Conservation (phyloP, 1,139 yeast genomes). For the Saccharomyces pastorianus region DNA sequence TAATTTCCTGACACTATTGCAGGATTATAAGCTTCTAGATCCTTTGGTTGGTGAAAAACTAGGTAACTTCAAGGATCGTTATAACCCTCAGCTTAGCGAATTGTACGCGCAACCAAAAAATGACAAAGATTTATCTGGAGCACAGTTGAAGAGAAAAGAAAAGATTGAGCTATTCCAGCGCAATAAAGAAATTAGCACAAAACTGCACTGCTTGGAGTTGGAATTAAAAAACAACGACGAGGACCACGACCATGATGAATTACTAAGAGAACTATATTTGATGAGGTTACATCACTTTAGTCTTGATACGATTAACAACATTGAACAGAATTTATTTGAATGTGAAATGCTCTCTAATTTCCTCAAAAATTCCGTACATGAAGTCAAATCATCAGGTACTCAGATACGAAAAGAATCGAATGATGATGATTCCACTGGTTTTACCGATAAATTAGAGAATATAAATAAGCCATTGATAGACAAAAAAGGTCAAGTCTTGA, state of each 20-base stretch:
- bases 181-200: constrained; percentile 47
- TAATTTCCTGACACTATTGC: constrained; percentile 39
- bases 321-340: constrained; percentile 25
- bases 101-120: constrained; percentile 23
- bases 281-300: constrained; percentile 49
- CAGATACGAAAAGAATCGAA: constrained; percentile 8
- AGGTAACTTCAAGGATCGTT: constrained; percentile 36
- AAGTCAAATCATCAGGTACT: constrained; percentile 13
- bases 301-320: constrained; percentile 44
- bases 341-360: constrained; percentile 26
- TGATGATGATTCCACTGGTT: constrained; percentile 35
- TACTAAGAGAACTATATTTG: constrained; percentile 44
- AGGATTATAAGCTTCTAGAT: constrained; percentile 39
- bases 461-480: constrained; percentile 41
- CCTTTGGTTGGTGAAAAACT: constrained; percentile 36
- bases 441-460: constrained; percentile 48
- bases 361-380: constrained; percentile 14
- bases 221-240: constrained; percentile 28
- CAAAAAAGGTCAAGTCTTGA: constrained; percentile 64
- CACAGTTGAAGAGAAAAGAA: constrained; percentile 53
- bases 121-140: constrained; percentile 32
- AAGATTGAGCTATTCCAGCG: constrained; percentile 63
- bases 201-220: constrained; percentile 36
- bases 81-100: constrained; percentile 38
- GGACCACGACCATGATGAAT: constrained; percentile 45